Percentiles rank a stretch among this genome's conserved stretches.
Evolutionary conservation across 108 stramenopile species (phyloP).

Genomic region (Conticribra guillardii): DNA sequence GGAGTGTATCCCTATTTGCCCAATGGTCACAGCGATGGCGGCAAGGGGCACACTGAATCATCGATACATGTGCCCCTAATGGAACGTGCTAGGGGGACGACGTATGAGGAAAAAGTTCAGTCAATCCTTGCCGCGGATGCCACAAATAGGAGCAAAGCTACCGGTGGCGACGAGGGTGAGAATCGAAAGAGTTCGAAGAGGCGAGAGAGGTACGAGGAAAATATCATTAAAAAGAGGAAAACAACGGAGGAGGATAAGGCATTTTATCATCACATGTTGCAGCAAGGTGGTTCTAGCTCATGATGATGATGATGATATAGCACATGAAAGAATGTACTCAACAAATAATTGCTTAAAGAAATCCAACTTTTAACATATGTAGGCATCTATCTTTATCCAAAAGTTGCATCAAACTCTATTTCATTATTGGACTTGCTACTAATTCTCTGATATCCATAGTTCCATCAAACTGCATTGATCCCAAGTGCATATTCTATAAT

Average conservation of each 20-base stretch:
- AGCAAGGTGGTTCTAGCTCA: slow-evolving; percentile 77
- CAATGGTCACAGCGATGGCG: slow-evolving; percentile 30
- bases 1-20: slow-evolving; percentile 26
- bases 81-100: slow-evolving; percentile 73
- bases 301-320: too few relatives aligned
- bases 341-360: too few relatives aligned
- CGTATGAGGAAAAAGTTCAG: slow-evolving; percentile 90
- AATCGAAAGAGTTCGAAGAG: slow-evolving; percentile 57
- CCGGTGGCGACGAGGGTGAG: slow-evolving; percentile 2
- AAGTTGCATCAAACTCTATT: too few relatives aligned
- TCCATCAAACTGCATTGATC: too few relatives aligned
- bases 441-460: too few relatives aligned
- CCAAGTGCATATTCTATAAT: too few relatives aligned
- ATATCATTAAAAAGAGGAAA: slow-evolving; percentile 82
- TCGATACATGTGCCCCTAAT: slow-evolving; percentile 71
- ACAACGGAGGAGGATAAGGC: slow-evolving; percentile 77
- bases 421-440: too few relatives aligned
- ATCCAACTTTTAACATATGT: too few relatives aligned
- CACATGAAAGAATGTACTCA: too few relatives aligned
- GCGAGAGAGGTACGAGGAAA: slow-evolving; percentile 68
- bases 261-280: slow-evolving; percentile 79
- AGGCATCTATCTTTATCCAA: too few relatives aligned
- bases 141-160: background rate
- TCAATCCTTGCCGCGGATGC: slow-evolving; percentile 33
- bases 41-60: slow-evolving; percentile 48